phyloP scores from a whole-genome alignment of 345 rosid genomes.

The Populus davidiana region DNA sequence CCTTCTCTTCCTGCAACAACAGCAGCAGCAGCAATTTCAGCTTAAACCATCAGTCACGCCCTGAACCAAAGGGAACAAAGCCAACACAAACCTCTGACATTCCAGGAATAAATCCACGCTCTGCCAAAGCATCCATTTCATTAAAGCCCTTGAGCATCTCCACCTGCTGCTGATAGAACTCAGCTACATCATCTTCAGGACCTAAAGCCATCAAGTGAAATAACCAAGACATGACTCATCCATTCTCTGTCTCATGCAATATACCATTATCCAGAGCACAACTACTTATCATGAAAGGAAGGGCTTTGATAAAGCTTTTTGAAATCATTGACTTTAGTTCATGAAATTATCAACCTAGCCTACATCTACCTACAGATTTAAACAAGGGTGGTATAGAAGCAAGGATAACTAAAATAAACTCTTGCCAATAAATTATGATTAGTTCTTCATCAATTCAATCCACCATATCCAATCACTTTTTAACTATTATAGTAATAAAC shows the following conservation, averaged over 20 bases:
- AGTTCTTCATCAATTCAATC: neutral
- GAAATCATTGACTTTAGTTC: neutral
- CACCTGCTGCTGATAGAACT: slow-evolving; percentile 92
- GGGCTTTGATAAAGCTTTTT: neutral
- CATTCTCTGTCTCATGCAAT: neutral
- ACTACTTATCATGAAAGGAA: neutral
- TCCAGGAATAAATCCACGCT: slow-evolving; percentile 86
- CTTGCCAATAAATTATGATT: neutral
- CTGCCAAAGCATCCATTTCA: slow-evolving; percentile 94
- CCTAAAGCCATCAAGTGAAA: slow-evolving; percentile 41
- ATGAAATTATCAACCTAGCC: neutral
- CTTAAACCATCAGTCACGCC: neutral
- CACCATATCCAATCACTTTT: neutral
- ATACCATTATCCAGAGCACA: neutral
- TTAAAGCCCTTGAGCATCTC: slow-evolving; percentile 94
- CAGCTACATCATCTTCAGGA: slow-evolving; percentile 87
- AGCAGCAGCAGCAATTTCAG: slow-evolving; percentile 14
- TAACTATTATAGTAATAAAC: neutral
- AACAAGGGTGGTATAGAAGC: neutral
- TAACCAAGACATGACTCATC: neutral
- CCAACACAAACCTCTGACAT: slow-evolving; percentile 65
- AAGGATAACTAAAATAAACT: neutral
- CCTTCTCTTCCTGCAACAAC: slow-evolving; percentile 74
- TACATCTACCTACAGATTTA: neutral
- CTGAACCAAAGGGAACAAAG: neutral